Conservation (phyloP, 2,329 filamentous ascomycete species). For the Xylaria sp. region DNA sequence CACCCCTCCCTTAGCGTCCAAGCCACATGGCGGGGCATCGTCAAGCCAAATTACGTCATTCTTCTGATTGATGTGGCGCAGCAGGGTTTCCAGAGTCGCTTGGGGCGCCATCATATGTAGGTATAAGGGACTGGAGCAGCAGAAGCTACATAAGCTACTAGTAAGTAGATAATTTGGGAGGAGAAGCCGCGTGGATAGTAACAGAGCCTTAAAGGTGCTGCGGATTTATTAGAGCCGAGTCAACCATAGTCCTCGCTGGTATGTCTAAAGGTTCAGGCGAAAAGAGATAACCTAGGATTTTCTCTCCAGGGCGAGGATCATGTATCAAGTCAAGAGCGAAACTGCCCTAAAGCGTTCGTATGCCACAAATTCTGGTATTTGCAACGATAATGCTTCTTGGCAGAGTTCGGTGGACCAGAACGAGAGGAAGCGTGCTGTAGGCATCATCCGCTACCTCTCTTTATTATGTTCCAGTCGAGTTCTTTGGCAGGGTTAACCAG, state of each 20-base stretch:
- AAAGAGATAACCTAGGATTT: background rate
- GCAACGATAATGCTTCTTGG: background rate
- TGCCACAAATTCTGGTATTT: background rate
- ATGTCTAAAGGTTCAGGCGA: too few species aligned
- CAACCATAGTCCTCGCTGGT: background rate
- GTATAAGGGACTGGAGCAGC: too few species aligned
- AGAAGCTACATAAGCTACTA: too few species aligned
- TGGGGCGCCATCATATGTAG: background rate
- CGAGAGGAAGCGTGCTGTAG: background rate
- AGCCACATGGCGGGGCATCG: conserved; percentile 35
- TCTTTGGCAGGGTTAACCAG: background rate
- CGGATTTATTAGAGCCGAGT: background rate
- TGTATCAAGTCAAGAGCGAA: background rate
- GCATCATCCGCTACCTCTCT: background rate
- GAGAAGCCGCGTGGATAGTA: background rate
- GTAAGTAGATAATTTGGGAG: background rate
- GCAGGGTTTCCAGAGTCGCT: background rate
- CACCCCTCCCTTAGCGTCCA: conserved; percentile 25
- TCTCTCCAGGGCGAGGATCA: background rate
- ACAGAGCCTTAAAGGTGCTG: background rate
- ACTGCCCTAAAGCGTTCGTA: background rate
- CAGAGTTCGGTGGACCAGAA: background rate
- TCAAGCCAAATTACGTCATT: conserved; percentile 32
- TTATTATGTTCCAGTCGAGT: background rate
- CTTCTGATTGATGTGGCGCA: conserved; percentile 20